phyloP scores from a whole-genome alignment of 148 eudicot genomes.

The Linanthus parryae region DNA sequence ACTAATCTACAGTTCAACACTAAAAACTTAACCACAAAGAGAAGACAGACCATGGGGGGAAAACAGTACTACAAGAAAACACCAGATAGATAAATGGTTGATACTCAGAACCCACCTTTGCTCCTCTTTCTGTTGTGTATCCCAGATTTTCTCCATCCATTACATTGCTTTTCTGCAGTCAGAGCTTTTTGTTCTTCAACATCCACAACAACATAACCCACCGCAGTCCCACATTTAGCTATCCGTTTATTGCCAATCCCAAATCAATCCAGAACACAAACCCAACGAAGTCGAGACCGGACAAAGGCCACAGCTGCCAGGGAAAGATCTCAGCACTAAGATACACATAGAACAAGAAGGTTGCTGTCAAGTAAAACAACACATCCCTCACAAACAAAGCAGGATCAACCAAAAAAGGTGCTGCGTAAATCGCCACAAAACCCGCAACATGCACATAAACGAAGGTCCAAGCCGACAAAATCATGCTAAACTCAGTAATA shows the following conservation, averaged over 20 bases:
- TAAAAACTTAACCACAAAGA: too few relatives aligned
- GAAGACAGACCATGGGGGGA: too few relatives aligned
- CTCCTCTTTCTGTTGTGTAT: constrained; percentile 7
- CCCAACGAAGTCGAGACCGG: constrained; percentile 78
- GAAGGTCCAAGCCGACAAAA: constrained; percentile 75
- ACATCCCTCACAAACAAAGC: constrained; percentile 73
- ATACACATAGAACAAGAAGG: constrained; percentile 69
- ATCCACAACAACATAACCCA: constrained; percentile 17
- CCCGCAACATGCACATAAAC: constrained; percentile 80
- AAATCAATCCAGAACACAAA: constrained; percentile 98
- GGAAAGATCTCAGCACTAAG: constrained; percentile 75
- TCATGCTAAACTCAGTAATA: constrained; percentile 71
- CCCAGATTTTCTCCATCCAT: constrained; percentile 23
- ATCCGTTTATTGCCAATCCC: constrained; percentile 29
- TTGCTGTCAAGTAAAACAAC: constrained; percentile 66
- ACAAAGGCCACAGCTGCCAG: constrained; percentile 96
- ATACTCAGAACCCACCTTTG: neutral
- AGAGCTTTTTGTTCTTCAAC: constrained; percentile 21
- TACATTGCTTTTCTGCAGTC: constrained; percentile 23
- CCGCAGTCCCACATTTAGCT: constrained; percentile 16
- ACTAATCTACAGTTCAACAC: too few relatives aligned
- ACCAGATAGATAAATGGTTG: too few relatives aligned
- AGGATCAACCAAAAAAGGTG: constrained; percentile 67
- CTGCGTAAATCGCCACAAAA: constrained; percentile 75
- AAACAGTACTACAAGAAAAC: too few relatives aligned